Conservation (phyloP, 2,329 filamentous ascomycete genomes). For the Helotiales sp. region DNA sequence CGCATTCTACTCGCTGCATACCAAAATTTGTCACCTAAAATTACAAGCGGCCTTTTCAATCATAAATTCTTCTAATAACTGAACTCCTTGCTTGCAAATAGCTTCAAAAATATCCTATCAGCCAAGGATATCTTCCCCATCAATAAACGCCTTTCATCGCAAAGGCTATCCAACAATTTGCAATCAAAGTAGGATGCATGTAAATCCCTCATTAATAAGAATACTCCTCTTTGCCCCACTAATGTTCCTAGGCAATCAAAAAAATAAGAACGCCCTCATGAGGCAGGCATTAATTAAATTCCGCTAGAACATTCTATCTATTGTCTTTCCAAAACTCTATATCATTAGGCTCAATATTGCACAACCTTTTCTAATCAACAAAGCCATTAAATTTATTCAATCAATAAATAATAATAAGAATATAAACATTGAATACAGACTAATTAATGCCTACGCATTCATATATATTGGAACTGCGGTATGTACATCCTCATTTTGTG, state of each 20-base stretch:
- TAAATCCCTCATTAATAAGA: too few species aligned
- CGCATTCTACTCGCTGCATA: constrained; percentile 15
- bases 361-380: constrained; percentile 20
- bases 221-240: too few species aligned
- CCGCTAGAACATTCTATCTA: constrained; percentile 15
- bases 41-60: constrained; percentile 41
- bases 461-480: constrained; percentile 19
- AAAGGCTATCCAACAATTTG: background rate
- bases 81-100: constrained; percentile 41
- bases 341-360: constrained; percentile 19
- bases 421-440: constrained; percentile 10
- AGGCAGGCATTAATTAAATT: background rate
- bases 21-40: constrained; percentile 30
- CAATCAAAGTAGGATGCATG: background rate
- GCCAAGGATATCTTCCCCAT: constrained; percentile 35
- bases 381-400: constrained; percentile 8
- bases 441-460: constrained; percentile 17
- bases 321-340: constrained; percentile 23
- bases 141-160: constrained; percentile 17
- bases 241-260: background rate
- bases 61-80: constrained; percentile 44
- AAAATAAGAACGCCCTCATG: constrained; percentile 1
- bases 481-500: background rate
- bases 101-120: constrained; percentile 38
- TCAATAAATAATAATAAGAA: background rate